Base-by-base conservation (phyloP, 371 early-diverging fungal genomes). In the Rhizomucor pusillus region DNA sequence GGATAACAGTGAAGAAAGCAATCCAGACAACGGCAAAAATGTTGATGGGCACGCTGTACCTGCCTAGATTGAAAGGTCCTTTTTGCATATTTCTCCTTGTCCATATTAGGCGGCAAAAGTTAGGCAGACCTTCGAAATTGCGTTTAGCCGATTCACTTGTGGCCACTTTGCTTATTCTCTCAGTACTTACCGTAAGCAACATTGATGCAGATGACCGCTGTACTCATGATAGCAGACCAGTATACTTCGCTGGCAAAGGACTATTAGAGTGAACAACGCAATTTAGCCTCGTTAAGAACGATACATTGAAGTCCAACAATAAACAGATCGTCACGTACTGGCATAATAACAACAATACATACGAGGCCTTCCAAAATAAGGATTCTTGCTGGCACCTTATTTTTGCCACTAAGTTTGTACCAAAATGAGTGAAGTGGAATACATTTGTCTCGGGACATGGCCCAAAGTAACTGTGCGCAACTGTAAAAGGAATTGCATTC, bases 41-140 rank as follows among this genome's bases (percentile, higher is more conserved):
- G 43, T 60, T 63, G 47, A 68, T 39, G 6, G 62, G 62, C 7
- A 68, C 41, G 18, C 59, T 58, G 43, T 25, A 63, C 11, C 54
- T 45, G 6, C 69, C 69, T 6, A 68, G 59, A 44, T 45, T 47
- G 48, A 63, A 68, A 13, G 65, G 62, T 12, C 69, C 69, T 16
- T 54, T 60, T n/a, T 50, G 52, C 55, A 60, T 54, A 22, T 29
- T 45, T 6, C 57, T 13, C 11, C 57, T 56, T 45, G 52, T 57
- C 57, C 60, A 67, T 3, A 67, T 50, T 37, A 67, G 50, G 13
- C 67, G 67, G 34, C 67, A 67, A 20, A 63, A 52, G 23, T 49
- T 51, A 6, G 67, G 67, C 9, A 63, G 45, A 37, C 57, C 62
- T 57, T 36, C 3, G 22, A 9, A 46, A 47, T 7, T 36, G 14